Evolutionary conservation across 352 stramenopile genomes (phyloP), one percentile per base, ranked within the genome.

Genomic region (Elongisporangium prolatum): DNA sequence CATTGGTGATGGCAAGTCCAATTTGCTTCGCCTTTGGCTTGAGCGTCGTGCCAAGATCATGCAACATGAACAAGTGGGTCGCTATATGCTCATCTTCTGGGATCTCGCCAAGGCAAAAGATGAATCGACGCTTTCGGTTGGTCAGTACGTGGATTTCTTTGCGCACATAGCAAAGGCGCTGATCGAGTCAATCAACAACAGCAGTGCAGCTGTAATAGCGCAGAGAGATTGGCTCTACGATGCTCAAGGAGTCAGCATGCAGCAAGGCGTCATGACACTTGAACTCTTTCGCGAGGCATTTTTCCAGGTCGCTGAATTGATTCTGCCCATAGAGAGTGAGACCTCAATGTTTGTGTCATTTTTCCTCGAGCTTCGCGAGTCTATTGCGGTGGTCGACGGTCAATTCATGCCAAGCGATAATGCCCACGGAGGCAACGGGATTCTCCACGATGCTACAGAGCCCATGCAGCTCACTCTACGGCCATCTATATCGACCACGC

Each of bases 151-250:
- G 16, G 64, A 56, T 6, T 88, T 90, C 64, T 89, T 89, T 49
- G 77, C 84, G 21, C 67, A 67, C 55, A 75, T 77, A 25, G 80
- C 75, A 48, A 80, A 81, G 60, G 70, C 80, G 17, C 61, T 92
- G n/a, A 49, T 92, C 8, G 65, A 86, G 50, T 69, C 75, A 2
- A 54, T 90, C 40, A 68, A 63, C 16, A 60, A 63, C 24, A 56
- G 80, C 20, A 21, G 68, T 21, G 80, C 82, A 4, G 44, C 68
- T 0, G 54, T 57, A 28, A 66, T 86, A 22, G 78, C 76, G 0
- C 55, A 72, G 48, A 67, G 77, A 11, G 82, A 91, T 66, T 89
- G 82, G 82, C 58, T 80, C n/a, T 91, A 91, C 65, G 82, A 91
- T 62, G 69, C 69, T 4, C 65, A 75, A 61, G 67, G 65, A 13